phyloP scores from a whole-genome alignment of 2,329 filamentous ascomycete species.

The Golovinomyces cichoracearum region DNA sequence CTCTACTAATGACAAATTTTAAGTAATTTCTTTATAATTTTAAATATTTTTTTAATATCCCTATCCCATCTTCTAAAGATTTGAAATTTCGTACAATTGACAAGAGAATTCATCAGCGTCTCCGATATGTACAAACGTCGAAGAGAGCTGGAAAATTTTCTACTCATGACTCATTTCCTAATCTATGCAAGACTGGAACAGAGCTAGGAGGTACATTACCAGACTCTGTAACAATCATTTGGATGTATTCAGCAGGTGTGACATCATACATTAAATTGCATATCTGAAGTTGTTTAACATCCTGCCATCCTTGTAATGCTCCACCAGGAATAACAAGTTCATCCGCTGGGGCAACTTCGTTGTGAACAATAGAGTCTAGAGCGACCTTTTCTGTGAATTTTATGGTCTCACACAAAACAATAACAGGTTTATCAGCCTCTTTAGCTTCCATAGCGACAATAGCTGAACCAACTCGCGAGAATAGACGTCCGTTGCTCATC shows the following conservation, averaged over 20 bases:
- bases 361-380: slow-evolving; percentile 76
- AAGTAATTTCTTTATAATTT: no score
- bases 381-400: slow-evolving; percentile 84
- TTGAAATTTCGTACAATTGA: no score
- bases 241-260: slow-evolving; percentile 64
- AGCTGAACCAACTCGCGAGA: slow-evolving; percentile 66
- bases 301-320: slow-evolving; percentile 26
- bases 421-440: slow-evolving; percentile 49
- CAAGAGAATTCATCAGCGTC: no score
- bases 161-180: slow-evolving; percentile 24
- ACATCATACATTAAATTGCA: slow-evolving; percentile 73
- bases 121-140: no score
- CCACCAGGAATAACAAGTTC: slow-evolving; percentile 23
- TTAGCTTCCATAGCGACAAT: slow-evolving; percentile 64
- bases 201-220: slow-evolving; percentile 67
- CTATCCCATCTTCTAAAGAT: no score
- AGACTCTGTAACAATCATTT: slow-evolving; percentile 74
- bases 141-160: no score
- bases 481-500: slow-evolving; percentile 81
- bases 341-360: slow-evolving; percentile 64
- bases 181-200: slow-evolving; percentile 46
- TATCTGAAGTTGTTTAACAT: slow-evolving; percentile 33
- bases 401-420: slow-evolving; percentile 78
- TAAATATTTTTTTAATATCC: no score
- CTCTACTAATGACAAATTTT: no score